Evolutionary conservation across 306 rosid genomes (phyloP).

Genomic region (Macrotyloma uniflorum): DNA sequence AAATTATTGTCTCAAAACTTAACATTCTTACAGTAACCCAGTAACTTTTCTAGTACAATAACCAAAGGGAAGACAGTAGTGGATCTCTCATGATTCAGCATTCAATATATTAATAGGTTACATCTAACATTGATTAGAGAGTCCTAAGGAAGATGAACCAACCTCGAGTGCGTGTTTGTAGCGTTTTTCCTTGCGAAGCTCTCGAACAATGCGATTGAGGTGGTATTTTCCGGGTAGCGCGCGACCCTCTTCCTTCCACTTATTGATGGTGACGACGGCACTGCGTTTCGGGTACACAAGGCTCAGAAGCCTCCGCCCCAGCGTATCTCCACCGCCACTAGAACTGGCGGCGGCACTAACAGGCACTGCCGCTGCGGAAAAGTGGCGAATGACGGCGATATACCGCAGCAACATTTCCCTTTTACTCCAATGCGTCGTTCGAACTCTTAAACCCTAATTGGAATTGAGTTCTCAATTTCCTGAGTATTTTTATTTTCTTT

Average conservation of each 20-base stretch:
- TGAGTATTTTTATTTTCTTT: background rate
- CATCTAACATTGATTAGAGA: background rate
- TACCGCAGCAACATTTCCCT: slow-evolving; percentile 51
- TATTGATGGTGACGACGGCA: slow-evolving; percentile 70
- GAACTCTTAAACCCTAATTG: background rate
- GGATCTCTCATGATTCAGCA: background rate
- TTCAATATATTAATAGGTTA: background rate
- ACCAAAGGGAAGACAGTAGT: background rate
- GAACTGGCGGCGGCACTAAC: background rate
- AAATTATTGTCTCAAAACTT: background rate
- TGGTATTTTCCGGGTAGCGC: slow-evolving; percentile 70
- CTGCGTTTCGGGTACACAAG: slow-evolving; percentile 77
- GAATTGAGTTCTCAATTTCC: background rate
- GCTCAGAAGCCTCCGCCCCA: slow-evolving; percentile 77
- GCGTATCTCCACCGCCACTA: slow-evolving; percentile 60
- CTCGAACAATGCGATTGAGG: slow-evolving; percentile 88
- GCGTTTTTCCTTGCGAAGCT: slow-evolving; percentile 83
- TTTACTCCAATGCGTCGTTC: background rate
- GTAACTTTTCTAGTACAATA: background rate
- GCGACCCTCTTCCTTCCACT: slow-evolving; percentile 90
- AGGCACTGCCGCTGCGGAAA: slow-evolving; percentile 47
- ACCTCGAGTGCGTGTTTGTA: slow-evolving; percentile 97
- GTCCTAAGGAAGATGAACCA: background rate
- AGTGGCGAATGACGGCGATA: slow-evolving; percentile 51
- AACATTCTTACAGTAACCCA: background rate